A percentile compares a stretch with the other conserved stretches of the same genome.
Evolutionary conservation across 371 early-diverging fungal genomes (phyloP).

Genomic region (Syncephalastrum contaminatum): DNA sequence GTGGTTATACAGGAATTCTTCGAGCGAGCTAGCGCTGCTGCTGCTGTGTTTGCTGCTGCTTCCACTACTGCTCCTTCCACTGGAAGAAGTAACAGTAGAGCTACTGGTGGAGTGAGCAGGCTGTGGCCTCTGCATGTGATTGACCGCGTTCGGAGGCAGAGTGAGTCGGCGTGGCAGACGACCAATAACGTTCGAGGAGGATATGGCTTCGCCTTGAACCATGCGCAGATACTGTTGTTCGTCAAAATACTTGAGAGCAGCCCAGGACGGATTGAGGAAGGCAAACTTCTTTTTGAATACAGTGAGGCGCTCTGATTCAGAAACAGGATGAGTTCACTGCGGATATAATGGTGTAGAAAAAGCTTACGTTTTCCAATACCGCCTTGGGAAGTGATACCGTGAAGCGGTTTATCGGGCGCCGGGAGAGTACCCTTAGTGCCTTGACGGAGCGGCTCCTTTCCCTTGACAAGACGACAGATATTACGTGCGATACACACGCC

Average conservation of each 20-base stretch:
- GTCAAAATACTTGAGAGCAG: conserved; percentile 33
- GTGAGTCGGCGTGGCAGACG: conserved; percentile 17
- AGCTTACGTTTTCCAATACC: conserved; percentile 47
- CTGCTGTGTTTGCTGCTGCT: too few species aligned
- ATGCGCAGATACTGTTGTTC: conserved; percentile 27
- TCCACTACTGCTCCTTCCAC: too few species aligned
- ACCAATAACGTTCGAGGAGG: conserved; percentile 17
- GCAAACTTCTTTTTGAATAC: conserved; percentile 23
- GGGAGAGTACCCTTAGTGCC: conserved; percentile 39
- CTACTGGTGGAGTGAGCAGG: too few species aligned
- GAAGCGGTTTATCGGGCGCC: conserved; percentile 35
- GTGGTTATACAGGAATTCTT: too few species aligned
- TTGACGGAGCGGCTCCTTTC: conserved; percentile 39
- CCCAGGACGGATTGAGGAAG: conserved; percentile 30
- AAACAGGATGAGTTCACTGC: neutral
- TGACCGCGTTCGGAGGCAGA: conserved; percentile 4
- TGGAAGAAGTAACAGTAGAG: too few species aligned
- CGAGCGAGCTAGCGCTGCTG: too few species aligned
- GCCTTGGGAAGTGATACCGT: conserved; percentile 41
- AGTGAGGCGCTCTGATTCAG: conserved; percentile 20
- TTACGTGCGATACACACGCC: conserved; percentile 52
- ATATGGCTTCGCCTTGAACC: conserved; percentile 23
- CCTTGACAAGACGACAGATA: conserved; percentile 47
- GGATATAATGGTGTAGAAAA: neutral
- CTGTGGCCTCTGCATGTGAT: too few species aligned